Evolutionary conservation across 2,329 filamentous ascomycete species (phyloP).

Genomic region (Fusarium sp.): DNA sequence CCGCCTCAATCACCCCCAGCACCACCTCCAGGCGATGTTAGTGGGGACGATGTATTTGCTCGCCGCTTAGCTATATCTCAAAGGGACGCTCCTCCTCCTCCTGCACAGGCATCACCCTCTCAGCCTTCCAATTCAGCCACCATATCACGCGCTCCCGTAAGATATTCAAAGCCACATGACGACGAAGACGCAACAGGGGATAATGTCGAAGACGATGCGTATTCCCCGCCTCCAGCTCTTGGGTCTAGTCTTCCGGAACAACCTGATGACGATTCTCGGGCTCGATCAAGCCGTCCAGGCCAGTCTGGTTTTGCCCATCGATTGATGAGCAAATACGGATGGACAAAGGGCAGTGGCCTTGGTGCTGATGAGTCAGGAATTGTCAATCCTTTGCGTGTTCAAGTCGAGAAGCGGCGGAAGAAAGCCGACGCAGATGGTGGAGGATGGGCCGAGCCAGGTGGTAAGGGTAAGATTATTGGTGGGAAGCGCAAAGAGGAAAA

Average conservation of each 20-base stretch:
- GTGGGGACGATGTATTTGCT: slow-evolving; percentile 76
- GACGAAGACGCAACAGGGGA: slow-evolving; percentile 50
- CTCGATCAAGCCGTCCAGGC: slow-evolving; percentile 74
- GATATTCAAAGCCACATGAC: slow-evolving; percentile 62
- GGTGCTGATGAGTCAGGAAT: slow-evolving; percentile 87
- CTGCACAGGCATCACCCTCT: slow-evolving; percentile 48
- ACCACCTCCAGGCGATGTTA: slow-evolving; percentile 64
- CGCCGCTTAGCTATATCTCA: slow-evolving; percentile 69
- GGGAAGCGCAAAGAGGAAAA: slow-evolving; percentile 66
- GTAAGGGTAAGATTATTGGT: slow-evolving; percentile 82
- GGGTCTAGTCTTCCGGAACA: slow-evolving; percentile 55
- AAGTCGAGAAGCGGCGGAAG: slow-evolving; percentile 88
- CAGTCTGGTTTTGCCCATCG: slow-evolving; percentile 87
- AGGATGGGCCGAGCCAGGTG: slow-evolving; percentile 75
- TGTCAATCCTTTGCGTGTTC: slow-evolving; percentile 80
- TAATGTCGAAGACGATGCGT: slow-evolving; percentile 54
- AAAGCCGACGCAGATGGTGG: slow-evolving; percentile 81
- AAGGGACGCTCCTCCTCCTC: slow-evolving; percentile 45
- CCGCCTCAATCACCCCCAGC: slow-evolving; percentile 59
- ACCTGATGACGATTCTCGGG: slow-evolving; percentile 47
- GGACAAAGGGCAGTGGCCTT: slow-evolving; percentile 87
- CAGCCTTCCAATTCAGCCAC: slow-evolving; percentile 60
- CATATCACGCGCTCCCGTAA: slow-evolving; percentile 82
- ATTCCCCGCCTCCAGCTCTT: slow-evolving; percentile 59
- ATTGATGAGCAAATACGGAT: slow-evolving; percentile 93